phyloP scores from a whole-genome alignment of 2,329 filamentous ascomycete genomes.

The Neonectria sp. region DNA sequence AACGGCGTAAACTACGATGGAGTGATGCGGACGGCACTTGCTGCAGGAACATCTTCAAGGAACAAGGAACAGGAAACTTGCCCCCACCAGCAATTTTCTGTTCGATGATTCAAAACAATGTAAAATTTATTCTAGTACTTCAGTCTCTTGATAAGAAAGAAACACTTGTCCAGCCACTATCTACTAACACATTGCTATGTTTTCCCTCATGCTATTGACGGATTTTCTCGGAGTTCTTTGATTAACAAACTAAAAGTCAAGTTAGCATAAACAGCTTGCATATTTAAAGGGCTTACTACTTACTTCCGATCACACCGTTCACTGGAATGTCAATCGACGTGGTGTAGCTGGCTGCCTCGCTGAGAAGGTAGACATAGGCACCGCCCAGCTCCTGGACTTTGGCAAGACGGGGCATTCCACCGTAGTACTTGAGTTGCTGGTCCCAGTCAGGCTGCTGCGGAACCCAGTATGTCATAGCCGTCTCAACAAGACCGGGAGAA shows the following conservation, averaged over 20 bases:
- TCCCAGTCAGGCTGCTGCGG: constrained; percentile 68
- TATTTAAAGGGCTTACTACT: background rate
- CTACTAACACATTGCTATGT: too few species aligned
- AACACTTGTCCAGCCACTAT: too few species aligned
- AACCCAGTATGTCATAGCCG: constrained; percentile 66
- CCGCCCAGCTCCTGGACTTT: constrained; percentile 68
- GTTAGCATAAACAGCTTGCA: background rate
- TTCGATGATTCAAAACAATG: too few species aligned
- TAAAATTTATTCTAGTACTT: too few species aligned
- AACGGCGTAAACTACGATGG: constrained; percentile 49
- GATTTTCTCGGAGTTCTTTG: background rate
- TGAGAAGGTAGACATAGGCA: constrained; percentile 71
- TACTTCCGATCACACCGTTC: constrained; percentile 40
- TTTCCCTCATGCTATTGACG: background rate
- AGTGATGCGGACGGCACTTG: constrained; percentile 46
- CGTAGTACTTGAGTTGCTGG: constrained; percentile 70
- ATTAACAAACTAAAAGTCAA: constrained; percentile 5
- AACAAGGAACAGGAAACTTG: constrained; percentile 43
- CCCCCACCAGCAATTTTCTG: too few species aligned
- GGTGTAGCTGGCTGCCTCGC: constrained; percentile 65
- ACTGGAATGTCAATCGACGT: constrained; percentile 64
- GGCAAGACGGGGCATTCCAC: constrained; percentile 69
- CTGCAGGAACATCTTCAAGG: constrained; percentile 46
- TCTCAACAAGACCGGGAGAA: constrained; percentile 47
- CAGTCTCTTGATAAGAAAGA: too few species aligned